Base-by-base conservation (phyloP, 2,329 filamentous ascomycete species). In the Grosmannia clavigera region DNA sequence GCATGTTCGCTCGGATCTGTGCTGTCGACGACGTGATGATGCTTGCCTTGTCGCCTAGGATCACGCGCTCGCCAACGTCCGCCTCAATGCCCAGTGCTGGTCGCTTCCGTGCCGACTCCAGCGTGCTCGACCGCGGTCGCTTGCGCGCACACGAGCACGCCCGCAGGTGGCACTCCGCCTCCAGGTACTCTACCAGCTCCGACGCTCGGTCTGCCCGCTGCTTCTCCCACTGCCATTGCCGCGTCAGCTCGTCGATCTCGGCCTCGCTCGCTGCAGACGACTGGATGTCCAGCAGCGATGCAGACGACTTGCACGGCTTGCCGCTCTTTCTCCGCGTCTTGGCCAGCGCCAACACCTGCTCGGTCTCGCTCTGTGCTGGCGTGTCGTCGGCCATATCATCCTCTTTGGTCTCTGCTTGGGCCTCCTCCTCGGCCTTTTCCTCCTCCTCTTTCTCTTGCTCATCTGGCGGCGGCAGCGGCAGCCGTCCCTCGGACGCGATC, bases 111-210 rank as follows among this genome's bases (percentile, higher is more conserved):
- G 74, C n/a, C 65, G 70, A 60, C 55, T 61, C 58, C 27, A 64
- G 53, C 35, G 68, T 62, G 66, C 70, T 73, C 52, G 68, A 65
- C 12, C 70, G 66, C 12, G 68, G 67, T 19, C 70, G 70, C 48
- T 70, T 67, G 64, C 75, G 79, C 62, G 75, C 79, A 68, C 84
- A 86, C 1, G 80, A 75, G 73, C 87, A 90, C 71, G 81, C 83
- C 55, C 80, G 78, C 64, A 91, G 79, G 57, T 83, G 78, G 69
- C 86, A 90, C 70, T 92, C 88, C 59, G 87, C 80, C 68, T 88
- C 82, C 69, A 92, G 76, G 70, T 90, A 92, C 38, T 91, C 86
- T 55, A 90, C 78, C 67, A 87, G 82, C 62, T 90, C 87, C 64
- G 86, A 78, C 0, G 87, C 86, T 9, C 86, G 81, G 63, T 87